These are phyloP conservation scores for Pseudogymnoascus sp. DNA, from an alignment of 2,329 filamentous ascomycete genomes.

Conservation along the genomic window DNA sequence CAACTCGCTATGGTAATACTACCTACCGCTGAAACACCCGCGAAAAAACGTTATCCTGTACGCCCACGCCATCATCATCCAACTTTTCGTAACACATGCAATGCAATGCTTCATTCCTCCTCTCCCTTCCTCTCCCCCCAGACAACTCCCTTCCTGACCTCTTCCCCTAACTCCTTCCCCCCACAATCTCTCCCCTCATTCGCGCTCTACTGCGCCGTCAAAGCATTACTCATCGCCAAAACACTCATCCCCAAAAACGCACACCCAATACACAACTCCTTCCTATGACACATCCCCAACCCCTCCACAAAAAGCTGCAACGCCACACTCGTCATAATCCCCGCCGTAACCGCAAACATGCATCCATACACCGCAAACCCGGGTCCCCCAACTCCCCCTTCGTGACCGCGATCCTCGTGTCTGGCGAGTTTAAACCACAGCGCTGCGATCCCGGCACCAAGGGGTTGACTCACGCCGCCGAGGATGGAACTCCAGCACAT, in stretches of 20 bases:
- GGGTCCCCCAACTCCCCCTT: constrained; percentile 28
- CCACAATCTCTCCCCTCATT: too few species aligned
- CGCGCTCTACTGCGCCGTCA: constrained; percentile 50
- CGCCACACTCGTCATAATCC: constrained; percentile 92
- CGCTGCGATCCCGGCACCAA: constrained; percentile 77
- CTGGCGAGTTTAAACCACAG: constrained; percentile 74
- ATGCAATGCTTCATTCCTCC: background rate
- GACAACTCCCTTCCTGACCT: background rate
- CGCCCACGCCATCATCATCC: background rate
- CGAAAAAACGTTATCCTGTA: background rate
- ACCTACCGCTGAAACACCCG: background rate
- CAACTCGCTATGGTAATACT: background rate
- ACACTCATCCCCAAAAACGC: constrained; percentile 83
- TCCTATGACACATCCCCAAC: constrained; percentile 72
- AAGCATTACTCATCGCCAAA: constrained; percentile 74
- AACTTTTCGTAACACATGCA: background rate
- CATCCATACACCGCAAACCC: constrained; percentile 61
- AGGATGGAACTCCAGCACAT: constrained; percentile 79
- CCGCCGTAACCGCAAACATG: constrained; percentile 83
- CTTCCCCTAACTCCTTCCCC: too few species aligned
- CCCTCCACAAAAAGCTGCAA: constrained; percentile 84
- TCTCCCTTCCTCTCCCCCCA: background rate
- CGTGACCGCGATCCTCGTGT: constrained; percentile 37
- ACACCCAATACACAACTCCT: constrained; percentile 69
- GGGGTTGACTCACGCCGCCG: constrained; percentile 78